Base-by-base conservation (phyloP, 306 rosid species). In the Morella rubra region DNA sequence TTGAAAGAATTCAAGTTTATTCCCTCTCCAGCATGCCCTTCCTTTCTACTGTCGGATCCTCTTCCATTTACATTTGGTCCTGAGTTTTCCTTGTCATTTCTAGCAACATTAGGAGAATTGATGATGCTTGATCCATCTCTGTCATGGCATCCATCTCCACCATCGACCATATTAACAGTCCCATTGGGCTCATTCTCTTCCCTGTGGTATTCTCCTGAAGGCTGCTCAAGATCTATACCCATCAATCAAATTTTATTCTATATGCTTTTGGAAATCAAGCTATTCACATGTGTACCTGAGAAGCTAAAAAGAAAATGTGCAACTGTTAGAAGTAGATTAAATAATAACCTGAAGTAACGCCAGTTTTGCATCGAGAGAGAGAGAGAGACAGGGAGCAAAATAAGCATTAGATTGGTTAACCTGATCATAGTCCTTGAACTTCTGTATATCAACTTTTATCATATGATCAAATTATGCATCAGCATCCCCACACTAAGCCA, bases 211-310 rank as follows among this genome's bases (percentile, higher is more conserved):
- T 81, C 81, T 54, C 86, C 83, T 7, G 73, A 82, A 61, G 78
- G 69, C 72, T 41, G 84, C 32, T 79, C 86, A 61, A 79, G 84
- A 68, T 85, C 77, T 72, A 76, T 79, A 53, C 71, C 77, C 84
- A 85, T 79, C 27, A 44, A 71, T 44, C 37, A 53, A 70, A 6
- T 15, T 11, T 69, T 68, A 80, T 40, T 66, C 54, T 44, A n/a
- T 19, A 24, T 67, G 40, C 59, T 56, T 65, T 50, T 42, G 50
- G 50, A 69, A 50, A 74, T 4, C 58, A 46, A 51, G 19, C 66
- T 10, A 65, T 75, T 61, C 60, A 44, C 32, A 72, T 42, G 58
- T 70, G 59, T 40, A 18, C 66, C 32, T 49, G 8, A 24, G 75
- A 51, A 58, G 32, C 40, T n/a, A 11, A 66, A 24, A 66, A 66